Percentiles rank a stretch among this genome's conserved stretches.
Evolutionary conservation across 495 filamentous ascomycete genomes (phyloP).

Genomic region (Hypoxylon fuscum): DNA sequence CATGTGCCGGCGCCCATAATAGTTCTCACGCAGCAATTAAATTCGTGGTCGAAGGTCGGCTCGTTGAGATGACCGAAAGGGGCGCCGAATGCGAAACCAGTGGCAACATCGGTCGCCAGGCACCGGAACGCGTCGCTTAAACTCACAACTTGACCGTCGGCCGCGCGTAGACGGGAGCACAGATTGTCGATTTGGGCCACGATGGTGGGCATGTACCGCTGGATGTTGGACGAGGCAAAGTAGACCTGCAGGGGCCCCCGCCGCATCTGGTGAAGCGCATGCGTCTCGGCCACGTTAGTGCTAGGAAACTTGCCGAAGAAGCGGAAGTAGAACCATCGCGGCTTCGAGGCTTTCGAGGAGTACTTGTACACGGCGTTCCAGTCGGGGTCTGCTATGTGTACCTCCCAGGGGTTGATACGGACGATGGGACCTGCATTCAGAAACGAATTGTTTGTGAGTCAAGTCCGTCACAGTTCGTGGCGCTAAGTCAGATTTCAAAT

Average conservation of each 20-base stretch:
- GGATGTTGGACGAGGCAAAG: conserved; percentile 45
- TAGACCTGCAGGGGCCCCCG: conserved; percentile 43
- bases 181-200: conserved; percentile 37
- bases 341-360: conserved; percentile 45
- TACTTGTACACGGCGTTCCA: conserved; percentile 43
- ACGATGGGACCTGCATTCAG: conserved; percentile 58
- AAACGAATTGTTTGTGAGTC: not conserved
- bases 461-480: not conserved
- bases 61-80: conserved; percentile 46
- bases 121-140: conserved; percentile 47
- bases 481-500: too few relatives aligned
- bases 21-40: conserved; percentile 24
- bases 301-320: conserved; percentile 44
- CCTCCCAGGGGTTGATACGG: conserved; percentile 62
- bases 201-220: conserved; percentile 41
- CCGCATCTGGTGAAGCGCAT: conserved; percentile 48
- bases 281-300: conserved; percentile 41
- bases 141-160: conserved; percentile 33
- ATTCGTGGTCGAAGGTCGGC: conserved; percentile 44
- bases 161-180: conserved; percentile 28
- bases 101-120: conserved; percentile 49
- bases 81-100: conserved; percentile 45
- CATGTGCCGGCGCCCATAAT: conserved; percentile 19
- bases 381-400: conserved; percentile 47
- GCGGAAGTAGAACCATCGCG: conserved; percentile 48